Evolutionary conservation across 169 alveolate species (phyloP).

Genomic region (Plasmodium falciparum): DNA sequence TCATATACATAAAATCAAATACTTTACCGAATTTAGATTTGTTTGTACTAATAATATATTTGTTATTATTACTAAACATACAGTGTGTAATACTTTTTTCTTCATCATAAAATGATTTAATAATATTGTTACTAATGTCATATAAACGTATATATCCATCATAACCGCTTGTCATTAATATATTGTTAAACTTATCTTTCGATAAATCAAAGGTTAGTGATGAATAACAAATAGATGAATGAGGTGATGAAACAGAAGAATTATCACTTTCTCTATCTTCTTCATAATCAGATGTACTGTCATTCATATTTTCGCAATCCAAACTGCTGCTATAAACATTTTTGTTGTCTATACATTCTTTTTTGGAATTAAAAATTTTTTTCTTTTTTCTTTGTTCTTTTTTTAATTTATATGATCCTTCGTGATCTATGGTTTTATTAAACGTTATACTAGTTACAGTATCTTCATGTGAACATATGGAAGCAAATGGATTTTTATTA

Average conservation of each 20-base stretch:
- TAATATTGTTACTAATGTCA: constrained; percentile 69
- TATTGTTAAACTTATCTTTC: constrained; percentile 34
- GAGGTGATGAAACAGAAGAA: constrained; percentile 28
- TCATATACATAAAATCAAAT: constrained; percentile 68
- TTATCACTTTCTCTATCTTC: constrained; percentile 8
- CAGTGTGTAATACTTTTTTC: constrained; percentile 69
- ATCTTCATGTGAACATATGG: constrained; percentile 74
- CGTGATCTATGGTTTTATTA: constrained; percentile 47
- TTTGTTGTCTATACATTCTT: background rate
- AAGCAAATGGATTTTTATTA: constrained; percentile 68
- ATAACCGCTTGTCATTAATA: constrained; percentile 75
- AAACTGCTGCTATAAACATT: background rate
- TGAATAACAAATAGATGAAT: constrained; percentile 36
- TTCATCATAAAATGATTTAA: constrained; percentile 71
- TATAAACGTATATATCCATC: constrained; percentile 68
- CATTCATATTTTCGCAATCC: background rate
- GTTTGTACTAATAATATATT: constrained; percentile 71
- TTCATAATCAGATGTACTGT: background rate
- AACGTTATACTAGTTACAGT: constrained; percentile 64
- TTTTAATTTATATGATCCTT: constrained; percentile 19
- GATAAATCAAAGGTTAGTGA: constrained; percentile 35
- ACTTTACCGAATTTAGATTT: constrained; percentile 36
- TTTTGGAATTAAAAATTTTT: background rate
- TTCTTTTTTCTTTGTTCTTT: constrained; percentile 14
- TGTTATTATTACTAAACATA: constrained; percentile 71